Evolutionary conservation across 139 green algal species (phyloP).

Genomic region (Zygnema cylindricum): DNA sequence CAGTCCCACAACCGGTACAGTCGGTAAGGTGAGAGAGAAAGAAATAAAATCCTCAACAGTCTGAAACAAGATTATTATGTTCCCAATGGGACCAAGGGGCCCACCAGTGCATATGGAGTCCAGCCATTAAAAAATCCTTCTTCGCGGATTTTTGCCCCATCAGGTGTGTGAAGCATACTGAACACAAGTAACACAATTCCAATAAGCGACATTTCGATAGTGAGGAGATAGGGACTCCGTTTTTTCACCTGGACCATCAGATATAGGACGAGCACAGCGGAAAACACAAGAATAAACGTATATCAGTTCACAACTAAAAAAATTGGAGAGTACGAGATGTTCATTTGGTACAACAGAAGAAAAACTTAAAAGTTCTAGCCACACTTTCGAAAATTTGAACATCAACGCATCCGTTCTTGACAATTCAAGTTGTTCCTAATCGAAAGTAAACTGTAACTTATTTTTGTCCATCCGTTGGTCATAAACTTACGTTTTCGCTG

Average conservation of each 20-base stretch:
- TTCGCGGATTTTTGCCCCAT: constrained; percentile 15
- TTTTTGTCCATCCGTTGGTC: too few relatives aligned
- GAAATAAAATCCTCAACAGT: too few relatives aligned
- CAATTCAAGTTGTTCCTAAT: too few relatives aligned
- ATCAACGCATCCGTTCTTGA: too few relatives aligned
- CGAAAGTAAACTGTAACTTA: too few relatives aligned
- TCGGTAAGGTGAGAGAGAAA: too few relatives aligned
- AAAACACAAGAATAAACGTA: constrained; percentile 3
- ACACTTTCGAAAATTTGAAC: too few relatives aligned
- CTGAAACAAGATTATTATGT: too few relatives aligned
- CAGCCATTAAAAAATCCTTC: constrained; percentile 55
- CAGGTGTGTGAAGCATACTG: constrained; percentile 23
- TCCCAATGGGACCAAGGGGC: not conserved
- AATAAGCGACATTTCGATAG: constrained; percentile 53
- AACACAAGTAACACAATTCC: constrained; percentile 8
- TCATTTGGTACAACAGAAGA: too few relatives aligned
- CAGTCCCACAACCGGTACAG: too few relatives aligned
- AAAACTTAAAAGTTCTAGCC: too few relatives aligned
- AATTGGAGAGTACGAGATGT: not conserved
- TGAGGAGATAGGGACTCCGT: constrained; percentile 48
- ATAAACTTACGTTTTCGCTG: too few relatives aligned
- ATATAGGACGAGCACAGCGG: constrained; percentile 11
- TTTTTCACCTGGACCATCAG: constrained; percentile 46
- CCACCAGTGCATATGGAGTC: constrained; percentile 17
- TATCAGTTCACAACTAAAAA: not conserved